Conservation (phyloP, 768 basidiomycete species). For the Podaxis sp. region DNA sequence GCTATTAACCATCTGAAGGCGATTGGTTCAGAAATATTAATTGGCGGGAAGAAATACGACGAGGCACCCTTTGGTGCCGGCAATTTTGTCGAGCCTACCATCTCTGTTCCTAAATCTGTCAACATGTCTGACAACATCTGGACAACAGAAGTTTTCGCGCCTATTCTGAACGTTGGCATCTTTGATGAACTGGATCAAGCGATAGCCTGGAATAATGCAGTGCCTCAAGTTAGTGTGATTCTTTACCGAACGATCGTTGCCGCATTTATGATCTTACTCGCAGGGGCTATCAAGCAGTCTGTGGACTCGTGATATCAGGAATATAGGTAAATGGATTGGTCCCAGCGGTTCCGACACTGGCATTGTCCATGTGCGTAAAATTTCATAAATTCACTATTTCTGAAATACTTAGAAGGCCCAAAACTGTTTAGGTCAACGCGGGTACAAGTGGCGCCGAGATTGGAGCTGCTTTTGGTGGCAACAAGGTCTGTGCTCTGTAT, state of each 20-base stretch:
- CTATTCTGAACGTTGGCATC: constrained; percentile 82
- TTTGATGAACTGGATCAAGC: constrained; percentile 88
- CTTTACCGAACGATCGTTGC: constrained; percentile 17
- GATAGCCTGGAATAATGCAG: constrained; percentile 87
- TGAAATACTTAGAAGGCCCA: constrained; percentile 15
- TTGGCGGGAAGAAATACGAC: constrained; percentile 63
- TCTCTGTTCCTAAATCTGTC: constrained; percentile 64
- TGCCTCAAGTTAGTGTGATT: constrained; percentile 59
- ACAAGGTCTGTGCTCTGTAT: constrained; percentile 57
- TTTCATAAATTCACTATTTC: constrained; percentile 15
- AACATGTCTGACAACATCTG: constrained; percentile 61
- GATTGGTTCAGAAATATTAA: constrained; percentile 74
- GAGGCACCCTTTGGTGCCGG: constrained; percentile 58
- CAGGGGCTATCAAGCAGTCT: constrained; percentile 88
- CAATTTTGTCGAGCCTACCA: constrained; percentile 88
- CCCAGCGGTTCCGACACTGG: constrained; percentile 88
- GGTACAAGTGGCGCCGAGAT: constrained; percentile 63
- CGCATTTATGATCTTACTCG: constrained; percentile 10
- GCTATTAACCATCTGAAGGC: constrained; percentile 62
- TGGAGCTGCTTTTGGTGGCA: constrained; percentile 89
- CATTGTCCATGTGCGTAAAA: constrained; percentile 77
- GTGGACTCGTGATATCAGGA: constrained; percentile 84
- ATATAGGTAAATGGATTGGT: constrained; percentile 91
- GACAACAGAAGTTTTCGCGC: constrained; percentile 84
- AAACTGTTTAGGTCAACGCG: constrained; percentile 47